phyloP scores from a whole-genome alignment of 192 early-diverging fungal species.

The Geranomyces variabilis region DNA sequence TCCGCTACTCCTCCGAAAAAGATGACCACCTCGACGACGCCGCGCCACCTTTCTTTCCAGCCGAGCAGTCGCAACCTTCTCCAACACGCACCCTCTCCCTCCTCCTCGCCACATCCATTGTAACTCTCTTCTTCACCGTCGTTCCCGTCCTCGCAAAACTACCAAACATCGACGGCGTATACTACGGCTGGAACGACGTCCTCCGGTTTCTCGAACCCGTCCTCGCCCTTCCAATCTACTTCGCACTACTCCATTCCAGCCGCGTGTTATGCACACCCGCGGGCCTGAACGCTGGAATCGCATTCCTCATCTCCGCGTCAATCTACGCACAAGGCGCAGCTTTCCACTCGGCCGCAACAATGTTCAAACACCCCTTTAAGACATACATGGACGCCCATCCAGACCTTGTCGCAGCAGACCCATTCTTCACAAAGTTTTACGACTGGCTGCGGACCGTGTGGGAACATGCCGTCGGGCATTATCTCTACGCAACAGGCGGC shows the following conservation, averaged over 20 bases:
- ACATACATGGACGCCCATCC: conserved; percentile 13
- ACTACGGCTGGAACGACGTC: conserved; percentile 38
- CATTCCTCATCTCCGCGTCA: conserved; percentile 34
- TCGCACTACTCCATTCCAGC: not conserved
- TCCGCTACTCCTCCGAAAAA: too few relatives aligned
- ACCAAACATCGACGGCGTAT: conserved; percentile 17
- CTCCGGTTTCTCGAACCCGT: conserved; percentile 40
- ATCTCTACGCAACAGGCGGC: conserved; percentile 46
- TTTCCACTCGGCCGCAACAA: conserved; percentile 42
- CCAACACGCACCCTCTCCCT: conserved; percentile 11
- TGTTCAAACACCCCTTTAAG: conserved; percentile 42
- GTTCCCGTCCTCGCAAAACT: conserved; percentile 36
- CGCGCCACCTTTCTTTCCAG: too few relatives aligned
- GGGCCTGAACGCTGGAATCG: not conserved
- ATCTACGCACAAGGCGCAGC: conserved; percentile 47
- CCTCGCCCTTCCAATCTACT: conserved; percentile 34
- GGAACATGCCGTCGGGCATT: conserved; percentile 41
- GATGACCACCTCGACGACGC: too few relatives aligned
- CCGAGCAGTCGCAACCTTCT: not conserved
- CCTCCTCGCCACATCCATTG: not conserved
- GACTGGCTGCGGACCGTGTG: conserved; percentile 38
- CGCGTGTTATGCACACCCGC: too few relatives aligned
- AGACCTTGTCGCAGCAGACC: conserved; percentile 18
- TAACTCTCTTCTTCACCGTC: conserved; percentile 34
- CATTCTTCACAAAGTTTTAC: conserved; percentile 24